These are phyloP conservation scores for Penicillium coprophilum DNA, from an alignment of 495 filamentous ascomycete species.

Conservation along the genomic window DNA sequence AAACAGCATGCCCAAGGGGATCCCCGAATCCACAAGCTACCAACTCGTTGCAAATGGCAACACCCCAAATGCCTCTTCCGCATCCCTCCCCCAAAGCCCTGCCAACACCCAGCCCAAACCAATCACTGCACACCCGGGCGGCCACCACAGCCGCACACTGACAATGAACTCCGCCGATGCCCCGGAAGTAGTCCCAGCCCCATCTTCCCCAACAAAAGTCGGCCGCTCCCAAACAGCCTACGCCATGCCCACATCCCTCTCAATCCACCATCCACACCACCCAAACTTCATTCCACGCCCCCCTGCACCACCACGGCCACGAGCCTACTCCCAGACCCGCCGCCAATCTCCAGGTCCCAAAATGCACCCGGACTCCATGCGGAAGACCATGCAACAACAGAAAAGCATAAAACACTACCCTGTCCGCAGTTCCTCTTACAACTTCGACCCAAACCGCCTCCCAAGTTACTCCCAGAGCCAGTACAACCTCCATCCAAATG, in stretches of 20 bases:
- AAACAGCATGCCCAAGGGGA: constrained; percentile 3
- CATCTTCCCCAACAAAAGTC: constrained; percentile 29
- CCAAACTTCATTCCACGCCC: constrained; percentile 27
- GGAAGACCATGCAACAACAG: constrained; percentile 14
- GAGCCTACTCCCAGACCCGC: constrained; percentile 22
- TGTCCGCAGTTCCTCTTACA: constrained; percentile 25
- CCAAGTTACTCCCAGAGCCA: constrained; percentile 36
- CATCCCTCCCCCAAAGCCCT: constrained; percentile 5
- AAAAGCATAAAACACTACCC: constrained; percentile 10
- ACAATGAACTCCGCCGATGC: constrained; percentile 44
- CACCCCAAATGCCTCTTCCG: neutral
- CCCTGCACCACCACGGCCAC: neutral
- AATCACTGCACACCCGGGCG: constrained; percentile 8
- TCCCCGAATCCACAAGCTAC: neutral
- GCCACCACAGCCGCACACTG: constrained; percentile 29
- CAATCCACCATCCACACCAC: constrained; percentile 34
- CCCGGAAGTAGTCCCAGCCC: constrained; percentile 36
- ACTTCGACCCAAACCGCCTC: constrained; percentile 30
- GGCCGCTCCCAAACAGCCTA: constrained; percentile 34
- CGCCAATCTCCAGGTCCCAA: constrained; percentile 13
- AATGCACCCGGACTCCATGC: constrained; percentile 9
- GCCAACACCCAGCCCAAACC: neutral
- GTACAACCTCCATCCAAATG: neutral
- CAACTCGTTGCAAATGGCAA: neutral
- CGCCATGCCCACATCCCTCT: constrained; percentile 13